These are phyloP conservation scores for Lasiosphaeria hispida DNA, from an alignment of 495 filamentous ascomycete species.

Conservation along the genomic window DNA sequence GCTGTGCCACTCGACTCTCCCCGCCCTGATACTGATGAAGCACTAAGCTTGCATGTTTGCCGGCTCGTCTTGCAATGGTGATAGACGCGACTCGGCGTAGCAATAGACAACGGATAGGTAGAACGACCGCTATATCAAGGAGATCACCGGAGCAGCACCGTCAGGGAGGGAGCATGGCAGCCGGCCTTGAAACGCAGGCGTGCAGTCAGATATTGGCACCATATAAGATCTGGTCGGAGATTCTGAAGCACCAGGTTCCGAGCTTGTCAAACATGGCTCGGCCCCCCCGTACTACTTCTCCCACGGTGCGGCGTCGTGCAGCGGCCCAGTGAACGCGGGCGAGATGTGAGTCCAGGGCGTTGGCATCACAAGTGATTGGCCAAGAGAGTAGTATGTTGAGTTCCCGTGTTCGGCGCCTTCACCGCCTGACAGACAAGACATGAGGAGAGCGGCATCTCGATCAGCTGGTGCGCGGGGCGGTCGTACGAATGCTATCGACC, in stretches of 20 bases:
- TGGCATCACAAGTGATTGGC: conserved; percentile 7
- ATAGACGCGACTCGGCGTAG: too few species aligned
- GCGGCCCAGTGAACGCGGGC: not conserved
- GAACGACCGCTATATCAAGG: too few species aligned
- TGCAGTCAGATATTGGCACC: too few species aligned
- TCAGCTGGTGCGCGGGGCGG: conserved; percentile 12
- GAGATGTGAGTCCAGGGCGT: not conserved
- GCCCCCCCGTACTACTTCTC: not conserved
- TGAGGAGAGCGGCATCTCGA: conserved; percentile 16
- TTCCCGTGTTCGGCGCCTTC: not conserved
- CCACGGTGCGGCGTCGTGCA: not conserved
- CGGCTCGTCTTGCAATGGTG: not conserved
- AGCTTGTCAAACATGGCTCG: not conserved
- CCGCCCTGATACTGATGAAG: not conserved
- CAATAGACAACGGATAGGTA: too few species aligned
- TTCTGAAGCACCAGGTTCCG: not conserved
- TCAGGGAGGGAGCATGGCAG: too few species aligned
- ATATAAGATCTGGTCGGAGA: not conserved
- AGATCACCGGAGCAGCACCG: too few species aligned
- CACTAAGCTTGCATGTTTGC: not conserved
- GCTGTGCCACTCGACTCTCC: not conserved
- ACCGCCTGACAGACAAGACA: conserved; percentile 7
- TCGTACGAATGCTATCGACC: conserved; percentile 8
- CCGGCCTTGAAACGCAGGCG: too few species aligned
- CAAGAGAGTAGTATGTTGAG: not conserved